Base-by-base conservation (phyloP, 2,329 filamentous ascomycete species). In the Trichophyton rubrum region DNA sequence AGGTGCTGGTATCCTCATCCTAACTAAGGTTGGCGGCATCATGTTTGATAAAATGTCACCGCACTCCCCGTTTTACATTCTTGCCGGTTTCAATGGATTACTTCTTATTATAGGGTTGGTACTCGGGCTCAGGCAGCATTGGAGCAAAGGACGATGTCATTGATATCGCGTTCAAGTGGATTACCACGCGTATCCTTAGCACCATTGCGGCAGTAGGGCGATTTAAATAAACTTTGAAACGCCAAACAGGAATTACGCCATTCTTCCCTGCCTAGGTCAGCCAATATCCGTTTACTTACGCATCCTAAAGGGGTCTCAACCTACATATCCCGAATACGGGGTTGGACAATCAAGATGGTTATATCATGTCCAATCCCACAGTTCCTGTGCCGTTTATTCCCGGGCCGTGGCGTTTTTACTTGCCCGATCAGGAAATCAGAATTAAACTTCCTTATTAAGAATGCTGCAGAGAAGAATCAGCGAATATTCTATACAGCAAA, bases 11-110 rank as follows among this genome's bases (percentile, higher is more conserved):
- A 99, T 99, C 59, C 73, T 99, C 60, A 74, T 97, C 3, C 80
- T 99, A 15, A 97, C 93, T 0, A 99, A 99, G 74, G 73, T 93
- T 3, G 93, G 93, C 11, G 93, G 93, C 0, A 83, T 84, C 41
- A 74, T 96, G 56, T 99, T 97, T 69, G 93, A 99, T 72, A 79
- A 74, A 20, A 77, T 85, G 59, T 86, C 85, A 0, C 80, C 80
- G 1, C 88, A 88, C 0, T 88, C 89, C 9, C 93, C 93, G 0
- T 97, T 99, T 71, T 96, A 90, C 71, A 86, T 97, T 80, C 92
- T 99, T 86, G 90, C 91, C 0, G 77, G 78, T 0, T 97, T 97
- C 71, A 97, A 97, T 70, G 88, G 75, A 0, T 64, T 89, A 0
- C 72, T 96, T 60, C 75, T 95, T 11, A 40, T 71, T 11, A 65